Conservation (phyloP, 306 rosid genomes). For the Quercus robur region DNA sequence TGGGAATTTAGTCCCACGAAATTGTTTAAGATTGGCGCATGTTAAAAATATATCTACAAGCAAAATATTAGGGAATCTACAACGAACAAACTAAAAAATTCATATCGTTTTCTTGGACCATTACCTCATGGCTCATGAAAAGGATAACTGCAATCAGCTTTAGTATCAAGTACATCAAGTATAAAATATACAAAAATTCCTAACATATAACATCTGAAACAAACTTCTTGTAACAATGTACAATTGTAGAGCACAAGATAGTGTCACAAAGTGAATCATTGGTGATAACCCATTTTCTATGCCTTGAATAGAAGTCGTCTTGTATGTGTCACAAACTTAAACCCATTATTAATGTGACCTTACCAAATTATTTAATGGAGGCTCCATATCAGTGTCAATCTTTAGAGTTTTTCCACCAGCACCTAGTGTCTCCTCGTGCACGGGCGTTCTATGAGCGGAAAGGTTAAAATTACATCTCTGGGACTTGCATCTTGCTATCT, state of each 20-base stretch:
- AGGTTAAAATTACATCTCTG: conserved; percentile 32
- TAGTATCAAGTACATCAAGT: not conserved
- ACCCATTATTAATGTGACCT: not conserved
- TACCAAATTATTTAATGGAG: not conserved
- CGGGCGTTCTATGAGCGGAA: conserved; percentile 29
- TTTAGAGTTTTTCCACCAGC: conserved; percentile 56
- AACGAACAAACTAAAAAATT: too few species aligned
- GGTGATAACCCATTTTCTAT: too few species aligned
- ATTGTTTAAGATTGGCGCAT: too few species aligned
- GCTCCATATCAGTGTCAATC: not conserved
- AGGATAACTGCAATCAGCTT: not conserved
- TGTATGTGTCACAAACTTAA: not conserved
- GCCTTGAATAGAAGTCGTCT: too few species aligned
- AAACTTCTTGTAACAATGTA: too few species aligned
- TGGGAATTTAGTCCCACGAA: too few species aligned
- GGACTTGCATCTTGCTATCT: conserved; percentile 61
- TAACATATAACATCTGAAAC: too few species aligned
- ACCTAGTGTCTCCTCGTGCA: conserved; percentile 66
- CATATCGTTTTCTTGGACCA: not conserved
- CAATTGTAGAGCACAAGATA: too few species aligned
- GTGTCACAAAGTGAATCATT: too few species aligned
- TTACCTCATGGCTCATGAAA: not conserved
- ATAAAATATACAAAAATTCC: not conserved
- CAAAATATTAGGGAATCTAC: too few species aligned
- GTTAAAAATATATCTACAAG: too few species aligned